Evolutionary conservation across 192 early-diverging fungal genomes (phyloP), one percentile per base, ranked within the genome.

Genomic region (Backusella mclennaniae): DNA sequence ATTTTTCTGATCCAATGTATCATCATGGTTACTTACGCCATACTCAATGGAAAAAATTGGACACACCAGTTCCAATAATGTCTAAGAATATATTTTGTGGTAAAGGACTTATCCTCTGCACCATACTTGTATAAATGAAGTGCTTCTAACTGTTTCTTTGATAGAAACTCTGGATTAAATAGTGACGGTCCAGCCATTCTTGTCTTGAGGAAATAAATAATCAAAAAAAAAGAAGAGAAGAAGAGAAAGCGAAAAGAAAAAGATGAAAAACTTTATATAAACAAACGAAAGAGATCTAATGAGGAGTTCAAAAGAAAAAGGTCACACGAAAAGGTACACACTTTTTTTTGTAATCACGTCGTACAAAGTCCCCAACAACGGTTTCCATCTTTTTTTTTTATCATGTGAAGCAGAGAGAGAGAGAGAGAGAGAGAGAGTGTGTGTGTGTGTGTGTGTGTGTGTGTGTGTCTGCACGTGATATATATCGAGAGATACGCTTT

Each of bases 51-150:
- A 79, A 97, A 95, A 76, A 94, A 86, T 80, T 91, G 87, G 29
- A 97, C 91, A 70, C 94, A 85, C 85, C 91, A 88, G 79, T 89
- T 94, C 95, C 95, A 97, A 85, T 96, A 96, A 83, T 91, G 90
- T n/a, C 88, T 89, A 49, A 97, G 86, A 52, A 92, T 82, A 76
- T 91, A 94, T 79, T 86, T 86, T 72, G 89, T 90, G 9, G 92
- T 79, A 5, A 93, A 79, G 31, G 92, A 95, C 80, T 94, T 93
- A 88, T 96, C 95, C n/a, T 93, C 88, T 31, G 92, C 93, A 76
- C 87, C 88, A 88, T 97, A 96, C 80, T 92, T 92, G 89, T 97
- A 97, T 63, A 88, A 86, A 72, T 88, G 86, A 82, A 96, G 86
- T 79, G 92, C 92, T 38, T 85, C 72, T 9, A 79, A 66, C n/a